phyloP scores from a whole-genome alignment of 495 filamentous ascomycete species.

The Jackrogersella multiformis region DNA sequence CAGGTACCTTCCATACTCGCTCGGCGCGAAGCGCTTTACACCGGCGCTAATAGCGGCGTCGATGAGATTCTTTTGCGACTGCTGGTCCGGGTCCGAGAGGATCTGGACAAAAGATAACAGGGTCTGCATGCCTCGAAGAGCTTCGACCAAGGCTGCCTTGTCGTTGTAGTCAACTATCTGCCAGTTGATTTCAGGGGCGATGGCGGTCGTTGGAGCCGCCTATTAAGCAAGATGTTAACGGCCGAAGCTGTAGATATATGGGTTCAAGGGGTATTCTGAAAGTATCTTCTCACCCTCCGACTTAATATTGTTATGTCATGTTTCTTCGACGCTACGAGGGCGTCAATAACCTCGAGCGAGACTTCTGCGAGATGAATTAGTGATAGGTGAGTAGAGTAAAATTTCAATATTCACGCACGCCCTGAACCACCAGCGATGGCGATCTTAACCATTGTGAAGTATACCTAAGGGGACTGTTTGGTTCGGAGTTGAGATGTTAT shows the following conservation, averaged over 20 bases:
- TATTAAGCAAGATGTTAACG: conserved; percentile 7
- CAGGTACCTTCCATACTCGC: conserved; percentile 58
- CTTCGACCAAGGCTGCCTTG: conserved; percentile 45
- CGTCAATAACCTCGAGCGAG: conserved; percentile 64
- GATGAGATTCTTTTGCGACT: conserved; percentile 57
- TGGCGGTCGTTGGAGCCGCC: conserved; percentile 28
- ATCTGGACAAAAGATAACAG: conserved; percentile 62
- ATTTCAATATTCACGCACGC: conserved; percentile 46
- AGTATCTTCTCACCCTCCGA: conserved; percentile 50
- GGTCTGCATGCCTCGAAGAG: conserved; percentile 61
- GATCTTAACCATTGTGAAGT: conserved; percentile 63
- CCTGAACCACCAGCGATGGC: conserved; percentile 64
- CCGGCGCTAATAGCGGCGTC: conserved; percentile 62
- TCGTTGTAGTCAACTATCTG: conserved; percentile 57
- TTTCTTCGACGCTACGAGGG: conserved; percentile 57
- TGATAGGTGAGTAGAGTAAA: background rate
- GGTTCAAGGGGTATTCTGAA: background rate
- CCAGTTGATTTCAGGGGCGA: conserved; percentile 46
- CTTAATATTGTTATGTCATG: conserved; percentile 62
- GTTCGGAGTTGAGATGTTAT: too few species aligned
- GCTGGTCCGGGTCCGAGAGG: conserved; percentile 49
- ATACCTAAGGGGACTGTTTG: too few species aligned
- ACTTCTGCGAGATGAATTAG: conserved; percentile 54
- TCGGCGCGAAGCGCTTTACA: conserved; percentile 64
- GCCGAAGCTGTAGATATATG: background rate